Evolutionary conservation across 2,329 filamentous ascomycete genomes (phyloP).

Genomic region (Bipolaris sorokiniana): DNA sequence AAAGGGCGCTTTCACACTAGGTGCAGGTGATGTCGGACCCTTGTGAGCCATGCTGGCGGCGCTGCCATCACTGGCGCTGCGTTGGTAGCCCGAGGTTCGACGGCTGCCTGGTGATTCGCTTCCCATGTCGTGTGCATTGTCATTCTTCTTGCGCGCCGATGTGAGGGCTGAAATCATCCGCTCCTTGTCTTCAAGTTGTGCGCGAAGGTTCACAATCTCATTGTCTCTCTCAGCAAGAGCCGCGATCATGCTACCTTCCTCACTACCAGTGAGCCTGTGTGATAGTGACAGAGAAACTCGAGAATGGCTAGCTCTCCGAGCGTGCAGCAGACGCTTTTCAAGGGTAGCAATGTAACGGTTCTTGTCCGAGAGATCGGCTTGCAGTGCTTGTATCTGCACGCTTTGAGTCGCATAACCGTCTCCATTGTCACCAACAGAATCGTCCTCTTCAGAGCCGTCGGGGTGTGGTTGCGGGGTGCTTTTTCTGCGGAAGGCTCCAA

Average conservation of each 20-base stretch:
- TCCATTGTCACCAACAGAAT: conserved; percentile 77
- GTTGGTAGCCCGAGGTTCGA: conserved; percentile 44
- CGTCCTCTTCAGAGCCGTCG: conserved; percentile 50
- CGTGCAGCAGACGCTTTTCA: conserved; percentile 90
- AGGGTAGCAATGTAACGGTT: conserved; percentile 94
- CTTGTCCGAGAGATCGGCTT: conserved; percentile 94
- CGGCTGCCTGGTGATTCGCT: conserved; percentile 47
- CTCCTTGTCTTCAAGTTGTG: conserved; percentile 91
- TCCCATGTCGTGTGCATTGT: conserved; percentile 69
- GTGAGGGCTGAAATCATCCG: conserved; percentile 88
- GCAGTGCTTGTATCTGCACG: conserved; percentile 88
- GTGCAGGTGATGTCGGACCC: conserved; percentile 31
- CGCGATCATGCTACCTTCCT: conserved; percentile 76
- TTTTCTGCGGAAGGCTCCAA: conserved; percentile 47
- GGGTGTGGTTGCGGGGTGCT: conserved; percentile 32
- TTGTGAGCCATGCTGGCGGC: conserved; percentile 38
- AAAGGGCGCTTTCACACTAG: conserved; percentile 9
- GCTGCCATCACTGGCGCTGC: conserved; percentile 39
- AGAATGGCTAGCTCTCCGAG: conserved; percentile 86
- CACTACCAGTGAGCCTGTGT: conserved; percentile 70
- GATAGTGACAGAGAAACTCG: conserved; percentile 78
- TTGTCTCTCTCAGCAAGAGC: conserved; percentile 86
- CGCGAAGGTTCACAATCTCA: conserved; percentile 89
- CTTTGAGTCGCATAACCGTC: conserved; percentile 82
- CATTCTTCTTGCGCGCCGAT: conserved; percentile 82